These are phyloP conservation scores for Agrocybe praecox DNA, from an alignment of 768 basidiomycete species.

Conservation along the genomic window DNA sequence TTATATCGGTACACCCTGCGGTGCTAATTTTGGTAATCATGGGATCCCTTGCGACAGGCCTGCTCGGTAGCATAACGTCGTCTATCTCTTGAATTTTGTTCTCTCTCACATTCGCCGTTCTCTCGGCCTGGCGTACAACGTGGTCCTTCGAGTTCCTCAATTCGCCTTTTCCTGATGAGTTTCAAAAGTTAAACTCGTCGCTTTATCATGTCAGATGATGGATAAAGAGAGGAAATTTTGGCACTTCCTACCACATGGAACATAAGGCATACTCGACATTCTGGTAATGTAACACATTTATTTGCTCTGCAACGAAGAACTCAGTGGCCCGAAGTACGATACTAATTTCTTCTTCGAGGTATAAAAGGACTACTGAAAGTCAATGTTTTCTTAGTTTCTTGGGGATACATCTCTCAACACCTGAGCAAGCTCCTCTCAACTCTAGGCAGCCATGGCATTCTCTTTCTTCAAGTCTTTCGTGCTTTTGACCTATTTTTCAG, in stretches of 20 bases:
- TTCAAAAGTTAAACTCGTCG: background rate
- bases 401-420: background rate
- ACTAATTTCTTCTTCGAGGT: background rate
- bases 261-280: conserved; percentile 11
- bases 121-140: background rate
- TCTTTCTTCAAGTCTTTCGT: conserved; percentile 15
- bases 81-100: background rate
- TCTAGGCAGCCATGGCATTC: conserved; percentile 9
- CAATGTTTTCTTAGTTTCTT: background rate
- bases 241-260: conserved; percentile 14
- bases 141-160: background rate
- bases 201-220: conserved; percentile 10
- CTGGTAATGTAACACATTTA: conserved; percentile 13
- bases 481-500: conserved; percentile 18
- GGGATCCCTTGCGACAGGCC: background rate
- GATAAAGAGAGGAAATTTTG: background rate
- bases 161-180: background rate
- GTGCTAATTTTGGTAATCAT: background rate
- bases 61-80: background rate
- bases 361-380: conserved; percentile 6
- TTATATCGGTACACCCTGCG: background rate
- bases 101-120: background rate
- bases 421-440: background rate
- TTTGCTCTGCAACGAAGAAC: background rate
- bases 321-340: background rate